Conservation (phyloP, 208 protist genomes). For the Trypanosoma platydactyli region DNA sequence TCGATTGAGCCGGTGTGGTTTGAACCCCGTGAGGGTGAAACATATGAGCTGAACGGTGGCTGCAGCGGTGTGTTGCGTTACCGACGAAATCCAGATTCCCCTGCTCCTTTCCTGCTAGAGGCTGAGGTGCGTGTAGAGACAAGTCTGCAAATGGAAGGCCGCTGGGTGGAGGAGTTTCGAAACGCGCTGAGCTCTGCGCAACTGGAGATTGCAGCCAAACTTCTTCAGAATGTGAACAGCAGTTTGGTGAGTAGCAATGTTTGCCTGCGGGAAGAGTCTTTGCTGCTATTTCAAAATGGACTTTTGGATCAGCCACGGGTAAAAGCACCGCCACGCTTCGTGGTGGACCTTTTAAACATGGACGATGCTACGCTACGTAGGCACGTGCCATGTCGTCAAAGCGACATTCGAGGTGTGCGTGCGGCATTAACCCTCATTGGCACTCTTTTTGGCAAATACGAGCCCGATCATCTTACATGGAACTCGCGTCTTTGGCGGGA, state of each 20-base stretch:
- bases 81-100: constrained; percentile 6
- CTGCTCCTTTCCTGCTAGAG: constrained; percentile 17
- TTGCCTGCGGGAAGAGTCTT: constrained; percentile 18
- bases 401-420: constrained; percentile 51
- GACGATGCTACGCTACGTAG: constrained; percentile 29
- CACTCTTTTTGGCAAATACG: constrained; percentile 16
- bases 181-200: constrained; percentile 24
- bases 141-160: constrained; percentile 28
- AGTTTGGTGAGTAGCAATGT: background rate
- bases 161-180: constrained; percentile 26
- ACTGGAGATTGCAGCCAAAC: constrained; percentile 9
- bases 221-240: constrained; percentile 23
- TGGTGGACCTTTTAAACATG: constrained; percentile 15
- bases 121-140: constrained; percentile 44
- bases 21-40: constrained; percentile 33
- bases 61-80: constrained; percentile 22
- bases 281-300: constrained; percentile 23
- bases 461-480: constrained; percentile 35
- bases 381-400: constrained; percentile 55
- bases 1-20: constrained; percentile 22
- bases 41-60: constrained; percentile 20
- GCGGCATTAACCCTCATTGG: constrained; percentile 53
- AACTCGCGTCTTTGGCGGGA: constrained; percentile 57
- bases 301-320: constrained; percentile 1
- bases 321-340: constrained; percentile 11